phyloP scores from a whole-genome alignment of 2,329 filamentous ascomycete species.

The Scedosporium aurantiacum region DNA sequence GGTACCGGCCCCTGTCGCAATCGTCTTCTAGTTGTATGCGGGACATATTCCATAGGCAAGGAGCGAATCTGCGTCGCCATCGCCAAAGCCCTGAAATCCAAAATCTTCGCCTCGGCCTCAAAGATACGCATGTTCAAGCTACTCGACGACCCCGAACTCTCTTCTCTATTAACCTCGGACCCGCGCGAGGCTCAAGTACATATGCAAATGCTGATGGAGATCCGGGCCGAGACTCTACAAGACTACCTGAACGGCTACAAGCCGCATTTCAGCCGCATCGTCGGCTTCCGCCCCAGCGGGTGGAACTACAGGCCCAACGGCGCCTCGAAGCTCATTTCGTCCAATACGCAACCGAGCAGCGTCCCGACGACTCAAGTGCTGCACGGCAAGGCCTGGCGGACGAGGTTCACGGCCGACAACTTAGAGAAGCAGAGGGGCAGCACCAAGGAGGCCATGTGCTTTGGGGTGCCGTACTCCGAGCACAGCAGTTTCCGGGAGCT shows the following conservation, averaged over 20 bases:
- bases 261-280: slow-evolving; percentile 71
- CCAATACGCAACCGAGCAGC: slow-evolving; percentile 36
- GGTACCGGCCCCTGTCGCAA: slow-evolving; percentile 29
- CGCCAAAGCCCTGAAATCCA: slow-evolving; percentile 70
- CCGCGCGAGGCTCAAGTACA: slow-evolving; percentile 86
- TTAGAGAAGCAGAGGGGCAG: slow-evolving; percentile 75
- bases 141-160: slow-evolving; percentile 75
- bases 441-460: slow-evolving; percentile 72
- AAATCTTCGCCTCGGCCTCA: slow-evolving; percentile 74
- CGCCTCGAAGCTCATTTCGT: slow-evolving; percentile 36
- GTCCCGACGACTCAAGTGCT: slow-evolving; percentile 40
- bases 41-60: slow-evolving; percentile 96
- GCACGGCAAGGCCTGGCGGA: slow-evolving; percentile 60
- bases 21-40: slow-evolving; percentile 80
- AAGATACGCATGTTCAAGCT: slow-evolving; percentile 80
- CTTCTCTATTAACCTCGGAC: slow-evolving; percentile 64
- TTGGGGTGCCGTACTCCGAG: slow-evolving; percentile 91
- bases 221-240: slow-evolving; percentile 78
- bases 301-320: slow-evolving; percentile 76
- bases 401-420: slow-evolving; percentile 58
- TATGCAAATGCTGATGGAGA: slow-evolving; percentile 94
- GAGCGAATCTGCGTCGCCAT: slow-evolving; percentile 92
- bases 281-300: slow-evolving; percentile 85
- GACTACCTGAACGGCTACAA: slow-evolving; percentile 77
- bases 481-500: slow-evolving; percentile 92